phyloP scores from a whole-genome alignment of 306 rosid genomes.

The Arachis hypogaea region DNA sequence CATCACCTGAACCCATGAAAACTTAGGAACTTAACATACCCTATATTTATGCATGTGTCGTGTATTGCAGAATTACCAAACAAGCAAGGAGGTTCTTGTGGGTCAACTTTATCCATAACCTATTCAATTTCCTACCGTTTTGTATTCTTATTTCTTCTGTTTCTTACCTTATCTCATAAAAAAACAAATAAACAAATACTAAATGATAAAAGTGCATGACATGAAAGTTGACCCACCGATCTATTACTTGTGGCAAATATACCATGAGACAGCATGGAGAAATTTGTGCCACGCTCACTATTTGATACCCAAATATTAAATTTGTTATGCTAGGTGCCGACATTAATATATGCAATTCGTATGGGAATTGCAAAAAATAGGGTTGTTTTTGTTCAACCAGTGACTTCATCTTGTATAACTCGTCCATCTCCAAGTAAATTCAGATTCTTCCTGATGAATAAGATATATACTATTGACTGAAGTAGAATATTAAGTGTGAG shows the following conservation, averaged over 20 bases:
- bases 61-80: not conserved
- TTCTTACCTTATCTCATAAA: not conserved
- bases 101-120: slow-evolving; percentile 14
- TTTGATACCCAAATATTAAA: slow-evolving; percentile 33
- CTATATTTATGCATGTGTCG: not conserved
- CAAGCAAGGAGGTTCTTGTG: not conserved
- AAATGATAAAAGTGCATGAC: too few relatives aligned
- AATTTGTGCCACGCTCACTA: slow-evolving; percentile 42
- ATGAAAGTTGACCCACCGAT: slow-evolving; percentile 26
- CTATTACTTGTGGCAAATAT: slow-evolving; percentile 46
- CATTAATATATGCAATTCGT: not conserved
- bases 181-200: not conserved
- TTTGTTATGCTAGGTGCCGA: slow-evolving; percentile 7
- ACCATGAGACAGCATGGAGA: slow-evolving; percentile 34
- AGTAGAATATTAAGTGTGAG: too few relatives aligned
- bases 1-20: not conserved
- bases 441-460: too few relatives aligned
- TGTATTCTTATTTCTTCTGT: not conserved
- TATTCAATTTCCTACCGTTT: not conserved
- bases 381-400: not conserved
- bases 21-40: not conserved
- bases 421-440: too few relatives aligned
- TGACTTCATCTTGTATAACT: too few relatives aligned
- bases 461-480: too few relatives aligned
- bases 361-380: not conserved